These are phyloP conservation scores for Aspergillus haitiensis DNA, from an alignment of 495 filamentous ascomycete species.

Conservation along the genomic window DNA sequence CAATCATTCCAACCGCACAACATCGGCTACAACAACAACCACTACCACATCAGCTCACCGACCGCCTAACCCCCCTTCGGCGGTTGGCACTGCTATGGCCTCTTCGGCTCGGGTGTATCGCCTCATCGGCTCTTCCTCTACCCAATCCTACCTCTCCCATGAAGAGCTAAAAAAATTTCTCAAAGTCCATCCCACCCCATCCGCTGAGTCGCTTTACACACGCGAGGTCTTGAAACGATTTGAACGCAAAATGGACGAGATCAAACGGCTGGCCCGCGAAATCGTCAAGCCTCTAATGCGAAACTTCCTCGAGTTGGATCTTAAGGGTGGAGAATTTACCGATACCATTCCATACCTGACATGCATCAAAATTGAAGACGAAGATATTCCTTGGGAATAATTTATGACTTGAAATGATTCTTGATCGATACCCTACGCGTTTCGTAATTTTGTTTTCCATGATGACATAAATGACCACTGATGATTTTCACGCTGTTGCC, in stretches of 20 bases:
- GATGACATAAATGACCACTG: conserved; percentile 7
- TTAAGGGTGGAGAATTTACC: conserved; percentile 47
- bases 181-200: conserved; percentile 57
- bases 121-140: conserved; percentile 59
- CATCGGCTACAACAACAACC: conserved; percentile 26
- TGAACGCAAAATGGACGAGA: conserved; percentile 81
- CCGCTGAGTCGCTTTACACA: conserved; percentile 61
- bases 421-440: conserved; percentile 13
- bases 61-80: conserved; percentile 20
- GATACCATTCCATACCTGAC: conserved; percentile 68
- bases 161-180: conserved; percentile 89
- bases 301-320: conserved; percentile 75
- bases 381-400: conserved; percentile 76
- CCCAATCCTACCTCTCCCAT: conserved; percentile 68
- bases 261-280: conserved; percentile 78
- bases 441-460: conserved; percentile 7
- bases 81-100: conserved; percentile 24
- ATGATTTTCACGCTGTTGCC: neutral
- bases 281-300: conserved; percentile 84
- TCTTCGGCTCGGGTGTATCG: conserved; percentile 67
- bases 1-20: conserved; percentile 15
- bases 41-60: conserved; percentile 30
- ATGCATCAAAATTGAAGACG: conserved; percentile 72
- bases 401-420: conserved; percentile 18
- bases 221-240: conserved; percentile 78